A percentile compares a stretch with the other conserved stretches of the same genome.
These are phyloP conservation scores for Moniliophthora roreri DNA, from an alignment of 1,284 basidiomycete species.

Conservation along the genomic window DNA sequence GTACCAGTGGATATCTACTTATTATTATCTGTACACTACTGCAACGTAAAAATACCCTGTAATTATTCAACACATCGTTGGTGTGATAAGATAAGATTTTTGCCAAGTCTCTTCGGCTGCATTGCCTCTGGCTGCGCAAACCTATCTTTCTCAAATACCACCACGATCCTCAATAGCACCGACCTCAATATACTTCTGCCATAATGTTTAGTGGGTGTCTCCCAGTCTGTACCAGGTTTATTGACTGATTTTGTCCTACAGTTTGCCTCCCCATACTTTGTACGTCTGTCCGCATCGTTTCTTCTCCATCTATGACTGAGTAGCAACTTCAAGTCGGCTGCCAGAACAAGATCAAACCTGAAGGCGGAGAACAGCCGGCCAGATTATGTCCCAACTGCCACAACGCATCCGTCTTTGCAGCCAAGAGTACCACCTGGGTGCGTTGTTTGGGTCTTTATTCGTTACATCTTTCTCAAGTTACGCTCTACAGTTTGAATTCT, in stretches of 20 bases:
- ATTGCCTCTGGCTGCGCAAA: neutral
- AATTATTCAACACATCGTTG: no score
- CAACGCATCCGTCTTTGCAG: slow-evolving; percentile 33
- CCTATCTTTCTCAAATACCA: neutral
- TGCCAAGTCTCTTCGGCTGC: neutral
- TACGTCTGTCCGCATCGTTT: neutral
- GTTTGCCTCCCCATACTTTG: slow-evolving; percentile 14
- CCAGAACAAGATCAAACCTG: slow-evolving; percentile 39
- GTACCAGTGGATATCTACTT: no score
- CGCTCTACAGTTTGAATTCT: slow-evolving; percentile 21
- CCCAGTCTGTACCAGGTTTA: neutral
- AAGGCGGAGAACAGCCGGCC: slow-evolving; percentile 31
- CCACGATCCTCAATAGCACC: neutral
- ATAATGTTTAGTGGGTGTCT: slow-evolving; percentile 14
- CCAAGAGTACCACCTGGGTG: slow-evolving; percentile 43
- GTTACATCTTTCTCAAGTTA: no score
- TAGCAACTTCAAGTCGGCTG: slow-evolving; percentile 36
- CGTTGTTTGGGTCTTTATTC: no score
- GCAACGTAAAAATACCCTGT: no score
- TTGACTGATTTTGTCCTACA: neutral
- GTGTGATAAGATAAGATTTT: slow-evolving; percentile 1
- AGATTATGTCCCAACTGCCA: slow-evolving; percentile 32
- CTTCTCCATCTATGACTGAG: neutral
- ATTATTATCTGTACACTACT: no score
- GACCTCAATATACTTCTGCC: neutral